Base-by-base conservation (phyloP, 108 stramenopile species). In the Cyclotella kingstonii region DNA sequence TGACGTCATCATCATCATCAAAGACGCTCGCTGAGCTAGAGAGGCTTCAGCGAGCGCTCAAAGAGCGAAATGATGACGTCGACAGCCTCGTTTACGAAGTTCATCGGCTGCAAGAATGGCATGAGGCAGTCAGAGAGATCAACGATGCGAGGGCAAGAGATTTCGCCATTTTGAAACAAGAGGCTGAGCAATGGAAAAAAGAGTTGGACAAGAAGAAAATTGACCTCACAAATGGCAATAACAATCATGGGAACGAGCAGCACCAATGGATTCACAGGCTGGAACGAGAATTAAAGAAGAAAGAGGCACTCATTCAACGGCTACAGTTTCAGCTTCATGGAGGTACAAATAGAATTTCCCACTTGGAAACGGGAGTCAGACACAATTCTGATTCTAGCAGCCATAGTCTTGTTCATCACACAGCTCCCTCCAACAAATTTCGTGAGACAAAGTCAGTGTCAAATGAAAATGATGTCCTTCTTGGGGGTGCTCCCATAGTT, bases 1-100 rank as follows among this genome's bases (percentile, higher is more conserved):
- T 2, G 21, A 46, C 3, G 21, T 23, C 5, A 44, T 18, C 5
- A 18, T 44, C 43, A 18, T 44, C 43, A 44, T 18, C 43, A 12
- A 14, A 14, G 43, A 14, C 14, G 10, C 52, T 21, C 15, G 22
- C 35, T 18, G 52, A 53, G 22, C 35, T 53, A 17, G 9, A n/a
- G 8, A n/a, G 52, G 3, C 52, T 53, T 1, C 23, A 17, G 9
- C 52, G 21, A 19, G 10, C 52, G 0, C 17, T 53, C 3, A 53
- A 53, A 34, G 52, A 53, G 22, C 2, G 52, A 15, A 26, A 53
- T 21, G 52, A 53, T 25, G 52, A 53, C 18, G 52, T 53, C 33
- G 52, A 53, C 23, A 53, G 19, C 18, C 22, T 53, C 12, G 27
- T 53, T 0, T 53, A 53, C 34, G 52, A 53, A 35, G 52, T 53